Base-by-base conservation (phyloP, 345 rosid species). In the Passiflora organensis region DNA sequence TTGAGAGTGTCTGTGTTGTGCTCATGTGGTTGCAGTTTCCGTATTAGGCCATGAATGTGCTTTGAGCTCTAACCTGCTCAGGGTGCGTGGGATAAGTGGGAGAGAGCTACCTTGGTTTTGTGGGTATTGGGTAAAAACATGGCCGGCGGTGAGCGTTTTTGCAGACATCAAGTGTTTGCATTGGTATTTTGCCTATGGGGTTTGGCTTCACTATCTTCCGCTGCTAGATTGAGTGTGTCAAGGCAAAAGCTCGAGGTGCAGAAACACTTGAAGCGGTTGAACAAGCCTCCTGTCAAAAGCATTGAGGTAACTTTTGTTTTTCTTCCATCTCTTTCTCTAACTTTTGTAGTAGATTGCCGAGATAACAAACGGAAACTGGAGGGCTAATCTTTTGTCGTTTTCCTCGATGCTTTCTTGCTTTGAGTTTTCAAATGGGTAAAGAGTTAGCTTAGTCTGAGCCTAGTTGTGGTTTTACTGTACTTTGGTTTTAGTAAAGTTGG, bases 261-360 rank as follows among this genome's bases (percentile, higher is more conserved):
- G 62, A 89, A 82, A 64, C 99, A 83, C 71, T 72, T 93, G 85
- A 82, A 85, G 38, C 88, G 95, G 51, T 60, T 93, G 72, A 93
- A 93, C 82, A 93, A 93, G 72, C 77, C 89, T 16, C 73, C 91
- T 51, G 82, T 83, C 36, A 81, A 89, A 53, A 82, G 76, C 86
- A 86, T 93, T 71, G 63, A 86, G 96, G 93, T 79, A 20, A 38
- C 8, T 11, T 50, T 6, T 52, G 2, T 9, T 63, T 52, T 51
- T 42, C 44, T 48, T 51, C 52, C 38, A n/a, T 43, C 25, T 47
- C 51, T 48, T n/a, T n/a, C n/a, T n/a, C n/a, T 1, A 17, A 42
- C 13, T 13, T 20, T 55, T 68, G 65, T 57, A n/a, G n/a, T 58
- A 76, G 65, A 69, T 19, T 58, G 2, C 57, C 56, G 62, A 70